Base-by-base conservation (phyloP, 1,139 yeast species). In the Debaryomycetaceae sp. region DNA sequence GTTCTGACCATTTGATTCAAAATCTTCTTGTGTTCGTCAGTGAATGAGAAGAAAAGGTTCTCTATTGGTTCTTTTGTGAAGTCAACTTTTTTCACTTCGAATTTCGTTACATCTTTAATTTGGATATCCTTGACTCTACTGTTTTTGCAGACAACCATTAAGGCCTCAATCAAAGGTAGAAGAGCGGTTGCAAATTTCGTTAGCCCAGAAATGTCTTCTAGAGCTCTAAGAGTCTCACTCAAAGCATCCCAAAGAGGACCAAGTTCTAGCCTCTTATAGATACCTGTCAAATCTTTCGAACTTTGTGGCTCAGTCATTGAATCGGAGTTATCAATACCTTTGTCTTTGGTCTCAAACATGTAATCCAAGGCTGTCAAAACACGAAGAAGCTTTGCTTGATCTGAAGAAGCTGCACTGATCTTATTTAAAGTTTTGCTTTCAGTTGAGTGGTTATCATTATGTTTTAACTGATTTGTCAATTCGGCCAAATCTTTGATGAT, bases 141-240 rank as follows among this genome's bases (percentile, higher is more conserved):
- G 56, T 88, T 95, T 56, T 89, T 91, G 65, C 96, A 89, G 31
- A 92, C 94, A 41, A 91, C 96, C 96, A 92, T 88, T 46, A 92
- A 68, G 0, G 97, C 83, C 59, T 92, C 98, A 49, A 92, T 89
- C 45, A 88, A 63, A 0, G 98, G 98, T 24, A 92, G 68, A 31
- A 91, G 65, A 1, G 89, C 85, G 1, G 95, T 86, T 1, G 96
- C 92, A 36, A 88, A 78, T 45, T 83, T 83, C 9, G 79, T 67
- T 40, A 76, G 61, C 28, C 62, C 60, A 28, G 66, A 61, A 32
- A 68, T 69, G 13, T 72, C 76, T 49, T 79, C 83, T 52, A 88
- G 67, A 6, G 78, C 70, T 34, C 81, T 65, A 49, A 92, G 67
- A 48, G 94, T 82, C 34, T 81, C 85, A 63, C 96, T 86, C 37